Base-by-base conservation (phyloP, 768 basidiomycete species). In the Udeniomyces megalosporus region DNA sequence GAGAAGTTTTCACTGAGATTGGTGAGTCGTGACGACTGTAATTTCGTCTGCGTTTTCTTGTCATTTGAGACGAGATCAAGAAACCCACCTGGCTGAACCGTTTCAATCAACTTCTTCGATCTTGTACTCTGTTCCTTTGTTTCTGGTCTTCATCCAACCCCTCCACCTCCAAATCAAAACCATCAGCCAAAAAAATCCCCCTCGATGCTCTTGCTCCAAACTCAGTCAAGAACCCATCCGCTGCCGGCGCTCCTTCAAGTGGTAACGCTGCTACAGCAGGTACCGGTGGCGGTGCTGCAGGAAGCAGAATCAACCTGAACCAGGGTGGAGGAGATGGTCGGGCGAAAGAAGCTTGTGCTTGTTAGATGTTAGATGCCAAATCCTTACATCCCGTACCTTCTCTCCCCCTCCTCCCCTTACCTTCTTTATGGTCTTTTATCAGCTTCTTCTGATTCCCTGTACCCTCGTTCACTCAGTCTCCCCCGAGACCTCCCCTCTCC, bases 1-100 rank as follows among this genome's bases (percentile, higher is more conserved):
- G 90, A 28, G 95, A 97, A 70, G 82, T 97, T 32, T 99, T 99
- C 74, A 97, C 92, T 12, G 92, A 96, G 75, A 97, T 99, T 70
- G 93, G 92, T 96, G 58, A 60, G 81, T 74, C 11, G 35, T 31
- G n/a, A 48, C 20, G 42, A 45, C 35, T 26, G n/a, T 28, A 1
- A 20, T n/a, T 10, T 55, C 34, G 49, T 15, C 3, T 11, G 14
- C 7, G 26, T 24, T 17, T 34, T 44, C 17, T 20, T 20, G 22
- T 17, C 42, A 28, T 26, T 12, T 22, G 22, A 20, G 26, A 35
- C 61, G 65, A 24, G 42, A 35, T 17, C 29, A n/a, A 31, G 12
- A 35, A 31, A 24, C 22, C 11, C 6, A 29, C 52, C 32, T 28
- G 31, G 4, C 38, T 53, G 20, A 3, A 3, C 26, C 45, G 14